Conservation (phyloP, 345 rosid genomes). For the Microcos paniculata region DNA sequence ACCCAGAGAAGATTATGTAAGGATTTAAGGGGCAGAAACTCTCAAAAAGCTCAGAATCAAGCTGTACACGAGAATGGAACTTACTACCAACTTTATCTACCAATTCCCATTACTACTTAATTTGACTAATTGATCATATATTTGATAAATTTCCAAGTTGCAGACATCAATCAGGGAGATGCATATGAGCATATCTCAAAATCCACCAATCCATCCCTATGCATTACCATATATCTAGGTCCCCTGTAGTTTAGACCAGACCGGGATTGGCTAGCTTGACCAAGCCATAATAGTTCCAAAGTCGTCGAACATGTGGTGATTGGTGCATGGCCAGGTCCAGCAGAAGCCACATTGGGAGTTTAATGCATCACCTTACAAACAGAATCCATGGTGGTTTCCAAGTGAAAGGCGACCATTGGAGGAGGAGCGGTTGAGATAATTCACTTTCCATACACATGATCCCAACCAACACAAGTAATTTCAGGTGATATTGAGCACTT, state of each 20-base stretch:
- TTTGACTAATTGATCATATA: constrained; percentile 7
- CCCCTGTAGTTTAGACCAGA: constrained; percentile 2
- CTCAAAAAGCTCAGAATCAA: background rate
- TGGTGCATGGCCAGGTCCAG: constrained; percentile 3
- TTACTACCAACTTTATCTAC: constrained; percentile 12
- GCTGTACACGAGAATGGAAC: background rate
- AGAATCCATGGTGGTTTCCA: background rate
- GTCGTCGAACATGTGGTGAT: background rate
- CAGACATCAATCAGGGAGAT: background rate
- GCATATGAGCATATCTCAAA: constrained; percentile 4
- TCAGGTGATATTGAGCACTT: constrained; percentile 23
- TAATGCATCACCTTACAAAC: constrained; percentile 4
- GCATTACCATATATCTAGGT: constrained; percentile 9
- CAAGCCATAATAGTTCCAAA: constrained; percentile 5
- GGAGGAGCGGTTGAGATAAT: background rate
- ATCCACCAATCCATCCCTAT: constrained; percentile 8
- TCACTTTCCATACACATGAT: constrained; percentile 8
- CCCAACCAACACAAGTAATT: constrained; percentile 1
- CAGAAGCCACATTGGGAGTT: background rate
- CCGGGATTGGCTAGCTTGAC: constrained; percentile 5
- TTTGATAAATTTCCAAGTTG: background rate
- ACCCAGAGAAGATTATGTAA: background rate
- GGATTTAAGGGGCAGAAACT: background rate
- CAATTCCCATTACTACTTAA: constrained; percentile 9
- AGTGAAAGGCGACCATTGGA: background rate